Evolutionary conservation across 768 basidiomycete species (phyloP), one percentile per base, ranked within the genome.

Genomic region (Phanerodontia chrysosporium): DNA sequence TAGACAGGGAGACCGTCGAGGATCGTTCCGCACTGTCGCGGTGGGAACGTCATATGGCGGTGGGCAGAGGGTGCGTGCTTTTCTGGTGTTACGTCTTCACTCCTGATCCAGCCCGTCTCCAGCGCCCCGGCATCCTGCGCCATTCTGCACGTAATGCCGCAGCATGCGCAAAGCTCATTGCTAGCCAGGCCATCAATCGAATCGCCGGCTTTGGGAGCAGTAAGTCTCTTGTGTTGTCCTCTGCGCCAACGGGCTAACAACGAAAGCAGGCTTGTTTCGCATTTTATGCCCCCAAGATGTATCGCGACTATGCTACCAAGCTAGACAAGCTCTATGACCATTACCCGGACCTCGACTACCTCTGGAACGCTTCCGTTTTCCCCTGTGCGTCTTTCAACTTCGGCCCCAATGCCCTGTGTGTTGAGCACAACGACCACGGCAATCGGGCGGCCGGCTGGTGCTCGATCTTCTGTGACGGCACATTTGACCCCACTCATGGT

Each of bases 361-460:
- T 32, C 44, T 57, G 51, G 35, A 4, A 13, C 4, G 58, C 55
- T 29, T 52, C 45, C 49, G 35, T 63, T 10, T 60, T 53, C 22
- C 48, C 60, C 0, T 56, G 51, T 5, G 39, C 39, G 5, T 51
- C 58, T 18, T 57, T 59, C 49, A 62, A 64, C 45, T 59, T 64
- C 27, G 64, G 61, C 5, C 57, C 51, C 5, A 8, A 27, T 9
- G 51, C 49, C 6, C 30, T 57, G 28, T 39, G 36, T 29, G 27
- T 14, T n/a, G 27, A 30, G 4, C 58, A 49, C 24, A 58, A 25
- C 13, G 46, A 55, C 30, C 24, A 45, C 24, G 44, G 30, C 3
- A 62, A 65, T 30, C 12, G 32, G 10, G 28, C 58, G 2, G 30
- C 18, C n/a, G 58, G 58, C 14, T 58, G 21, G 24, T 62, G 61